Evolutionary conservation across 2,329 filamentous ascomycete genomes (phyloP), one percentile per base, ranked within the genome.

Genomic region (Paecilomyces dactylethromorphus): DNA sequence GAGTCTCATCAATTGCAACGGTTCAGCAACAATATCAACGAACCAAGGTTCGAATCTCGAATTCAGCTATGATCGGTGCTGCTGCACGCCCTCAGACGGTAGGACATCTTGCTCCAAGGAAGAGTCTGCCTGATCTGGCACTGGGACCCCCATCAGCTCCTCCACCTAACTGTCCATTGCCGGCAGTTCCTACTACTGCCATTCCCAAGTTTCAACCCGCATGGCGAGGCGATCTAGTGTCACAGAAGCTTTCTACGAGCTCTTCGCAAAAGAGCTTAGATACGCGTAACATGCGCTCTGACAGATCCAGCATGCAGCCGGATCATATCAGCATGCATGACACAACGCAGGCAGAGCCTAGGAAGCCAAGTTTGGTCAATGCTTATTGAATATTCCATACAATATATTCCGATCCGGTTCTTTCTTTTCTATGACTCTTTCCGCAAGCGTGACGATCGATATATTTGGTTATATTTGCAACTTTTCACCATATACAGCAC

Each of bases 151-250:
- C 68, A 3, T 61, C 63, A 5, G 64, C 66, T 3, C 68, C 68
- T 11, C 68, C 68, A 8, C 68, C 68, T 24, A 59, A 66, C 53
- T 66, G 63, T n/a, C 68, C 68, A 10, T 59, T 70, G 2, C 68
- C 68, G 7, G 61, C 63, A 51, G 60, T 68, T 10, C 68, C 68
- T 15, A 53, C 60, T 15, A 56, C 49, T 55, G 26, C 58, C 2
- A 33, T 54, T 22, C 31, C 56, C 4, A 58, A 58, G 26, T 55
- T 55, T 18, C 54, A 57, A 15, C 50, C 60, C 2, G 29, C 56
- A 26, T 49, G 57, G 53, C 55, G 54, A 26, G 58, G 35, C 18
- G 32, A 53, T 26, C 50, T 55, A 13, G 21, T 24, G 3, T 52
- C 50, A 13, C 50, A 5, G 6, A 52, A 52, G 11, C 4, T 12